Base-by-base conservation (phyloP, 306 rosid species). In the cucumber (Cucumis sativus) region DNA sequence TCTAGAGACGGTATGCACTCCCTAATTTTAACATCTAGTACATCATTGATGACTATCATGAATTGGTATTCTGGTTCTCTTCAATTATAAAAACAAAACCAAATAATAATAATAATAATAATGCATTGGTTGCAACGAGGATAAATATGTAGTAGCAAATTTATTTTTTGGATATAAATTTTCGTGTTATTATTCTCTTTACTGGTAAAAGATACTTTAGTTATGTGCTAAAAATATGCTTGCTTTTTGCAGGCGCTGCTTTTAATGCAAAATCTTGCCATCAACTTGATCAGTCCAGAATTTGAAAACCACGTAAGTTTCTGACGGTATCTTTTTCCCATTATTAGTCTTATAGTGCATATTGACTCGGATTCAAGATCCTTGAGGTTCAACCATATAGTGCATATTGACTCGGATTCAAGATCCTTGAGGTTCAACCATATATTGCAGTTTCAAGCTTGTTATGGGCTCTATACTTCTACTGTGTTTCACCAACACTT, bases 231-330 rank as follows among this genome's bases (percentile, higher is more conserved):
- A 65, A 65, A 39, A 74, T 79, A 74, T 65, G 61, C 64, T 70
- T 25, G 72, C 69, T 7, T 82, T 85, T 84, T 64, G 78, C 89
- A 92, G 98, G 90, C 82, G 67, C 80, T 90, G 79, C 52, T 88
- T 80, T 86, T 95, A 87, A 92, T 95, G 97, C 90, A 80, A 81
- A 92, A 92, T 61, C 96, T 95, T 78, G 80, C 93, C 55, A 59
- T 87, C 78, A 95, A 95, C 84, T 85, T 95, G 80, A 80, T n/a
- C 62, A 92, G 93, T 74, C 96, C 98, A 0, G 86, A 90, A 62
- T 90, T 92, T 81, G 91, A 90, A 79, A 86, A 85, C 80, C 93
- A 91, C 81, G 98, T 90, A 84, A 90, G 97, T 79, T 39, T 81
- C 76, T 30, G 64, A 15, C 30, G 37, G 30, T 28, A 25, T 57